A percentile compares a stretch with the other conserved stretches of the same genome.
phyloP scores from a whole-genome alignment of 495 filamentous ascomycete species.

The Polyplosphaeria fusca region DNA sequence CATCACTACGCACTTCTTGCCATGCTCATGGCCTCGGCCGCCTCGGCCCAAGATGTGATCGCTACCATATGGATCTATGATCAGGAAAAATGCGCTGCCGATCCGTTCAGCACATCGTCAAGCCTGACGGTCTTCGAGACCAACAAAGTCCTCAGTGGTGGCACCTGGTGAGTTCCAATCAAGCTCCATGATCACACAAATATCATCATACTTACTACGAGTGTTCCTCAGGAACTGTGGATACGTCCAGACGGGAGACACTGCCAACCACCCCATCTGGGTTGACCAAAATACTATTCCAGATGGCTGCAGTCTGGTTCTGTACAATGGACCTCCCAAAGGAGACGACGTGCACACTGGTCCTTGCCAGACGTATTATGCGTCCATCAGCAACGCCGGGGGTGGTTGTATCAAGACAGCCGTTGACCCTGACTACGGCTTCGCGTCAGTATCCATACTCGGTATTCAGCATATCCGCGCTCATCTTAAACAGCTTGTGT shows the following conservation, averaged over 20 bases:
- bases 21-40: too few species aligned
- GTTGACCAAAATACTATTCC: not conserved
- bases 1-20: too few species aligned
- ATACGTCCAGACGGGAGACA: too few species aligned
- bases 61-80: not conserved
- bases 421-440: not conserved
- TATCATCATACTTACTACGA: too few species aligned
- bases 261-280: not conserved
- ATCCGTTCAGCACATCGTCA: not conserved
- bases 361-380: not conserved
- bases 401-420: not conserved
- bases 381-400: not conserved
- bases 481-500: too few species aligned
- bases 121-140: not conserved
- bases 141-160: not conserved
- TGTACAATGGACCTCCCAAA: not conserved
- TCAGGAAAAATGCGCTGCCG: not conserved
- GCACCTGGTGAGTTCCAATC: too few species aligned
- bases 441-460: not conserved
- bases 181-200: too few species aligned
- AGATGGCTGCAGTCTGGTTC: not conserved
- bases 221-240: too few species aligned
- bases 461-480: too few species aligned
- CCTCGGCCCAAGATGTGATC: not conserved
- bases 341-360: not conserved